Evolutionary conservation across 352 stramenopile species (phyloP).

Genomic region (Globisporangium emineosum): DNA sequence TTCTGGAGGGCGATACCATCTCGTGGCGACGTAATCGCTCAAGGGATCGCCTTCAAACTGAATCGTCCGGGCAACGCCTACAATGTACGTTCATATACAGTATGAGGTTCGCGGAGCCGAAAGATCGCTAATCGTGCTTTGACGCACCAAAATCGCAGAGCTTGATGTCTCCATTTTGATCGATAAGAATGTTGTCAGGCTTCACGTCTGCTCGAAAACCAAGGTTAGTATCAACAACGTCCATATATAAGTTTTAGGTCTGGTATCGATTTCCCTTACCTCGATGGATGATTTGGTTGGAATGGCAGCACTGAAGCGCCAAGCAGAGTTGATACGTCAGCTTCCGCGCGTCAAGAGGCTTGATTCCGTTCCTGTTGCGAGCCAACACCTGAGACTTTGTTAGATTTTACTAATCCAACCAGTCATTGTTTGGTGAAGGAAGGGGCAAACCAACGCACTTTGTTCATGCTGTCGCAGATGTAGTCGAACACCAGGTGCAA

Average conservation of each 20-base stretch:
- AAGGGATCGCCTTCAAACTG: slow-evolving; percentile 77
- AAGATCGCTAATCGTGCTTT: not conserved
- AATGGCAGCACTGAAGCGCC: slow-evolving; percentile 73
- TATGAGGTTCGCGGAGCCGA: not conserved
- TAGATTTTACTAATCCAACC: not conserved
- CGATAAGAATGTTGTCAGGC: slow-evolving; percentile 79
- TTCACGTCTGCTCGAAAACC: slow-evolving; percentile 57
- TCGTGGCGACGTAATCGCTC: slow-evolving; percentile 76
- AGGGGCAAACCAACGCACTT: slow-evolving; percentile 29
- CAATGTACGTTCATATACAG: not conserved
- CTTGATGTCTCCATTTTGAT: slow-evolving; percentile 66
- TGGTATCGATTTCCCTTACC: slow-evolving; percentile 25
- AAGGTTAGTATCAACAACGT: not conserved
- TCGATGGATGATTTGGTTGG: slow-evolving; percentile 79
- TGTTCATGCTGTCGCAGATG: slow-evolving; percentile 64
- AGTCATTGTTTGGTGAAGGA: not conserved
- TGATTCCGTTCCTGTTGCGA: slow-evolving; percentile 59
- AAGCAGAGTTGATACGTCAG: slow-evolving; percentile 74
- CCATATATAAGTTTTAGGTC: not conserved
- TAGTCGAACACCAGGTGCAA: slow-evolving; percentile 82
- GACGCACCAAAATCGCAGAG: slow-evolving; percentile 72
- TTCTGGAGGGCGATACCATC: slow-evolving; percentile 81
- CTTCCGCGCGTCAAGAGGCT: slow-evolving; percentile 38
- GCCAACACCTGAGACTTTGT: slow-evolving; percentile 35
- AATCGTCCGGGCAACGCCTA: slow-evolving; percentile 66